Percentiles rank a stretch among this genome's conserved stretches.
phyloP scores from a whole-genome alignment of 2,329 filamentous ascomycete genomes.

The Tolypocladium ophioglossoides region DNA sequence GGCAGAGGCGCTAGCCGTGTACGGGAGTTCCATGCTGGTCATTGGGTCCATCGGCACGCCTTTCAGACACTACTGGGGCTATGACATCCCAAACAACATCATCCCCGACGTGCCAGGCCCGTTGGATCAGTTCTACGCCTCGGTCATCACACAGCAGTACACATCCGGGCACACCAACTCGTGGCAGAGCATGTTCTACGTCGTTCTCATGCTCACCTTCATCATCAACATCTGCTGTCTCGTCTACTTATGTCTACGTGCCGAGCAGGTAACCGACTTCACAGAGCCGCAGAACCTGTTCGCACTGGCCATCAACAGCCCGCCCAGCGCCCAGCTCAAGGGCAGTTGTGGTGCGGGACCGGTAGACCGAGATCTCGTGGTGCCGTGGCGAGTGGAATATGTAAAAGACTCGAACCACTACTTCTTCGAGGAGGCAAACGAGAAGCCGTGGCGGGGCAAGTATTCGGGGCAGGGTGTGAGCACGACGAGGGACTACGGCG shows the following conservation, averaged over 20 bases:
- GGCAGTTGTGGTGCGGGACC: constrained; percentile 29
- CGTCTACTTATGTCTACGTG: constrained; percentile 43
- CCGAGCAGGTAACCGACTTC: constrained; percentile 63
- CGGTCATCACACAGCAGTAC: constrained; percentile 56
- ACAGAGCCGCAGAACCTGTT: constrained; percentile 71
- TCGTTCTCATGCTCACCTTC: constrained; percentile 56
- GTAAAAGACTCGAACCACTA: constrained; percentile 28
- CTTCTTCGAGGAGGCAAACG: constrained; percentile 28
- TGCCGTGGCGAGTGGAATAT: constrained; percentile 32
- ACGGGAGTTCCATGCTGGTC: constrained; percentile 57
- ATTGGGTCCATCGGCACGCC: constrained; percentile 47
- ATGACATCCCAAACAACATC: constrained; percentile 17
- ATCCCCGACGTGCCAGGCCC: constrained; percentile 29
- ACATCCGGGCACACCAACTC: constrained; percentile 49
- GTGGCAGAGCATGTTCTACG: constrained; percentile 58
- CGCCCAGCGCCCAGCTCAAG: constrained; percentile 23
- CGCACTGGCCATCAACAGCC: constrained; percentile 54
- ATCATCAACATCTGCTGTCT: constrained; percentile 56
- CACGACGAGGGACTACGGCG: constrained; percentile 9
- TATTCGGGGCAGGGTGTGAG: constrained; percentile 23
- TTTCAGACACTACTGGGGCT: constrained; percentile 47
- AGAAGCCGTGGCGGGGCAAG: constrained; percentile 14
- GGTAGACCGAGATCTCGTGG: constrained; percentile 21
- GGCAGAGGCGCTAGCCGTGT: constrained; percentile 63
- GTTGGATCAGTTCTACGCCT: constrained; percentile 52